phyloP scores from a whole-genome alignment of 1,139 yeast genomes.

The Eremothecium sinecaudum region DNA sequence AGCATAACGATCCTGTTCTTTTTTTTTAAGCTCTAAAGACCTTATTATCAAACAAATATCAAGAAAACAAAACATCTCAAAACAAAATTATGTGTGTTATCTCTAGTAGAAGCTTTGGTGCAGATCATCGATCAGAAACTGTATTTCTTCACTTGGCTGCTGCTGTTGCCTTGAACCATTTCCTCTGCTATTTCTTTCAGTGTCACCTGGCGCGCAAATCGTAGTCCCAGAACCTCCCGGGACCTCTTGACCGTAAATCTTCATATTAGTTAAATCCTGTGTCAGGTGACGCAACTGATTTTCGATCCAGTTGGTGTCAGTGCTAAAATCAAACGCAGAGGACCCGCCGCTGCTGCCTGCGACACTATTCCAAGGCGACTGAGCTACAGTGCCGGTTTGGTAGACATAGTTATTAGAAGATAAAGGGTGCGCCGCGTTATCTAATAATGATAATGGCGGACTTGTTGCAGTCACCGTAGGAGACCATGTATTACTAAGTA shows the following conservation, averaged over 20 bases:
- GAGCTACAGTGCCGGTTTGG: too few species aligned
- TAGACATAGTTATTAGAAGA: too few species aligned
- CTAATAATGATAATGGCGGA: too few species aligned
- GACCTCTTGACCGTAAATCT: conserved; percentile 14
- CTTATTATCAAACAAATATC: too few species aligned
- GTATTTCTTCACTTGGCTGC: conserved; percentile 8
- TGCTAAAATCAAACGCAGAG: too few species aligned
- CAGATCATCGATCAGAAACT: conserved; percentile 13
- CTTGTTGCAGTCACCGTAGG: too few species aligned
- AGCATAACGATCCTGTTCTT: too few species aligned
- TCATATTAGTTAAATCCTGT: conserved; percentile 12
- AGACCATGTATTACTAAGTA: too few species aligned
- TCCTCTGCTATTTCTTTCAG: neutral
- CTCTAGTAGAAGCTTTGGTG: conserved; percentile 9
- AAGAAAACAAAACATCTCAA: too few species aligned
- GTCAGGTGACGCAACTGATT: conserved; percentile 4
- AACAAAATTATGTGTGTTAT: too few species aligned
- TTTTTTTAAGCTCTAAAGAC: too few species aligned
- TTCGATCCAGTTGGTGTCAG: conserved; percentile 5
- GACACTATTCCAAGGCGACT: conserved; percentile 2
- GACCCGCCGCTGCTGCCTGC: neutral
- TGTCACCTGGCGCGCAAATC: neutral
- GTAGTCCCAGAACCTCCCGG: conserved; percentile 1
- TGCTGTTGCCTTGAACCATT: neutral
- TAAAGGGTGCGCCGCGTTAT: too few species aligned